Evolutionary conservation across 1,284 basidiomycete genomes (phyloP).

Genomic region (Heterobasidion irregulare): DNA sequence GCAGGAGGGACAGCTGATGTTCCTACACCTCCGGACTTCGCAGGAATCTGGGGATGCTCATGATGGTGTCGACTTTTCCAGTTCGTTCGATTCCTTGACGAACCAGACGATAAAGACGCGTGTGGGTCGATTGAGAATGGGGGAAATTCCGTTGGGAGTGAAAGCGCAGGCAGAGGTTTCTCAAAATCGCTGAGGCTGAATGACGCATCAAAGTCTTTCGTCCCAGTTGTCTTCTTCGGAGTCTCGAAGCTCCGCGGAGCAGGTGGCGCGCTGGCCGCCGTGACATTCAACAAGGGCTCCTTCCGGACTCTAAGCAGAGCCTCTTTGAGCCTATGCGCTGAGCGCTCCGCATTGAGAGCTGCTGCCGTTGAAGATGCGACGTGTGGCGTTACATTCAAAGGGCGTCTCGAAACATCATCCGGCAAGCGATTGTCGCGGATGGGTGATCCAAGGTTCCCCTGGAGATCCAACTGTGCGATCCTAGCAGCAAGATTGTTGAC

Average conservation of each 20-base stretch:
- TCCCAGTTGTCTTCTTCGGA: conserved; percentile 15
- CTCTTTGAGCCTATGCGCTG: conserved; percentile 60
- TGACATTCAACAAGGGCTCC: conserved; percentile 58
- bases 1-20: conserved; percentile 21
- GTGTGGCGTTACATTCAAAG: conserved; percentile 45
- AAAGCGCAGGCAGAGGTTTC: neutral
- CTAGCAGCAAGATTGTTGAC: conserved; percentile 48
- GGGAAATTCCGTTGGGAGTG: conserved; percentile 1
- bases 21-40: conserved; percentile 23
- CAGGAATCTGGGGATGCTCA: conserved; percentile 31
- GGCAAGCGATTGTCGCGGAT: conserved; percentile 31
- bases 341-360: conserved; percentile 69
- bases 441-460: conserved; percentile 13
- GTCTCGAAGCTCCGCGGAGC: conserved; percentile 32
- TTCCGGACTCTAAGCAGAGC: conserved; percentile 53
- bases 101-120: neutral
- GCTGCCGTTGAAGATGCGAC: conserved; percentile 68
- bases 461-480: conserved; percentile 44
- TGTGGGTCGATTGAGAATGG: neutral
- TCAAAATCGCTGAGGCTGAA: neutral
- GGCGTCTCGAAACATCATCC: conserved; percentile 25
- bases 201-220: neutral
- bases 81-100: neutral
- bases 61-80: conserved; percentile 26
- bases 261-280: conserved; percentile 31